Evolutionary conservation across 1,284 basidiomycete genomes (phyloP), one percentile per base, ranked within the genome.

Genomic region (Moesziomyces antarcticus): DNA sequence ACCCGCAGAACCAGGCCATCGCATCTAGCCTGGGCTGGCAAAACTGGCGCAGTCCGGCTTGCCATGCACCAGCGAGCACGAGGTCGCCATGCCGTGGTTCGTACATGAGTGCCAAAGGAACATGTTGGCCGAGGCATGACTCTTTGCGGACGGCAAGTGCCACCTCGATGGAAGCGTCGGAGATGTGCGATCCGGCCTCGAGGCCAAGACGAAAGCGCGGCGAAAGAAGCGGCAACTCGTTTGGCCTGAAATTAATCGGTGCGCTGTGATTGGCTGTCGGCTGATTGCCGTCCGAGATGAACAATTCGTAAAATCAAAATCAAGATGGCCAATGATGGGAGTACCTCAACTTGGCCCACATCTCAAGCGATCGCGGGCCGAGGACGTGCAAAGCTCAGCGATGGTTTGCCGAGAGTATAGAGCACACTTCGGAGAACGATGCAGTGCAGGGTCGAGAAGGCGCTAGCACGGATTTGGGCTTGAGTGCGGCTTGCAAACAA

Each of bases 251-350:
- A 40, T 40, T 46, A 51, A 59, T 67, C 64, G 64, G 27, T 25
- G 44, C 10, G 33, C 10, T 52, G 30, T 52, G 49, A 66, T 66
- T 66, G 64, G 64, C 35, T 35, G 18, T 66, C 64, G 64, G 64
- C 56, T 53, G 30, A n/a, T 21, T 24, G 41, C 13, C 47, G 30
- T 56, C 64, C 64, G 64, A 66, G 27, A 44, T 27, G 25, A 21
- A 40, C 37, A 14, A 16, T 5, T 5, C 40, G 46, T 50, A 21
- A 62, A 55, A 41, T 47, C 35, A 33, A 33, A 55, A 46, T 42
- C 25, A 33, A 35, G 7, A 18, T 16, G 5, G 20, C 47, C n/a
- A 18, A 37, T 25, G 24, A 6, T 25, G 24, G 24, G 24, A 25
- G 24, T 25, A 25, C 16, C 10, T 37, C 14, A 37, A 37, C 35